Evolutionary conservation across 768 basidiomycete species (phyloP).

Genomic region (Russula brevipes): DNA sequence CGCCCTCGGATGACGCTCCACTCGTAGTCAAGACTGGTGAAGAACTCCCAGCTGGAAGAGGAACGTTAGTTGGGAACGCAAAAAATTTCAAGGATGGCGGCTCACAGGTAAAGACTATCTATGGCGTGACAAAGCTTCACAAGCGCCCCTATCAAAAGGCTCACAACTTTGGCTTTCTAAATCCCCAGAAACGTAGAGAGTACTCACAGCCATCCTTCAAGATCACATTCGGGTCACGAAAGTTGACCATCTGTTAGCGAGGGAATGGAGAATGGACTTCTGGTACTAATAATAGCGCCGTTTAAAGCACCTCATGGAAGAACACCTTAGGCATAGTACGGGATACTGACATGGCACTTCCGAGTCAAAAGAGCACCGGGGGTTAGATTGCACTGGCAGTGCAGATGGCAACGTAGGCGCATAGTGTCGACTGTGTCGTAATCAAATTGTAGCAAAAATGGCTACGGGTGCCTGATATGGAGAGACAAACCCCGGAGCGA

Average conservation of each 20-base stretch:
- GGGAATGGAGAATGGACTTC: too few species aligned
- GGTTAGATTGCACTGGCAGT: too few species aligned
- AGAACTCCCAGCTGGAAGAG: background rate
- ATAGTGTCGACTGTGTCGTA: too few species aligned
- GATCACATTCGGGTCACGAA: background rate
- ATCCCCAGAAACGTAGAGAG: background rate
- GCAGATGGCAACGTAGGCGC: too few species aligned
- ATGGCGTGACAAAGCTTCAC: too few species aligned
- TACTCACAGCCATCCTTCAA: background rate
- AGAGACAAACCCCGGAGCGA: too few species aligned
- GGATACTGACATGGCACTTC: too few species aligned
- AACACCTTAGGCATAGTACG: too few species aligned
- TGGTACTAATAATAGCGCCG: background rate
- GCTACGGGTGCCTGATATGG: too few species aligned
- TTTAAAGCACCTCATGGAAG: background rate
- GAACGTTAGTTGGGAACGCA: background rate
- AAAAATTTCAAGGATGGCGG: background rate
- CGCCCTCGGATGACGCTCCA: background rate
- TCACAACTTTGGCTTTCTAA: background rate
- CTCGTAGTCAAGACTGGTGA: background rate
- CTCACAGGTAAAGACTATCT: background rate
- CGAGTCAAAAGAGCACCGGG: too few species aligned
- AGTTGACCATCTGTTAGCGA: background rate
- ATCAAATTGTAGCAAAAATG: too few species aligned
- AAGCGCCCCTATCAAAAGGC: background rate